Evolutionary conservation across 2,329 filamentous ascomycete species (phyloP).

Genomic region (Alternaria hordeiaustralica): DNA sequence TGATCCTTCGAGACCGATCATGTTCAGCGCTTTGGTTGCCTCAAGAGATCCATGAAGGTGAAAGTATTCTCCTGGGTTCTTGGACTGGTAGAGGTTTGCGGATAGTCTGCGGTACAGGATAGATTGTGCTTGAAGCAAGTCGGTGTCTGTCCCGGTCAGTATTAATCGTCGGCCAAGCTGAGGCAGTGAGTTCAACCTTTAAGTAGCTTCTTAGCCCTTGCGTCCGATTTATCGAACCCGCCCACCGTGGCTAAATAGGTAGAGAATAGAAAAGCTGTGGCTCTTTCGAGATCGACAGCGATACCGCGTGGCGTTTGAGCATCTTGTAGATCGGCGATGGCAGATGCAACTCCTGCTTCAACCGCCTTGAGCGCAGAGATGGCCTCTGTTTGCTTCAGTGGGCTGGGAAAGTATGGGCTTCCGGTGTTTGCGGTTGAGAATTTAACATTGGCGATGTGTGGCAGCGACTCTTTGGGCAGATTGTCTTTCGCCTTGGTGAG

Average conservation of each 20-base stretch:
- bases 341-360: conserved; percentile 66
- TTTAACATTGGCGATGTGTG: conserved; percentile 36
- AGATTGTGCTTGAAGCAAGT: conserved; percentile 73
- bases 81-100: conserved; percentile 74
- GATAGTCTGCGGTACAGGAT: conserved; percentile 74
- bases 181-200: conserved; percentile 42
- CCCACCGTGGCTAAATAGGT: conserved; percentile 64
- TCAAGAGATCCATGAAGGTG: conserved; percentile 79
- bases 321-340: conserved; percentile 63
- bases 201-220: conserved; percentile 56
- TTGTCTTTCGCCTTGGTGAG: conserved; percentile 41
- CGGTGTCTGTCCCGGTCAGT: conserved; percentile 65
- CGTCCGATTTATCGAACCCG: conserved; percentile 53
- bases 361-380: conserved; percentile 64
- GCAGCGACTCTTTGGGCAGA: conserved; percentile 41
- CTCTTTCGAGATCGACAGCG: conserved; percentile 60
- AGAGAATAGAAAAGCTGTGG: conserved; percentile 64
- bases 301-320: conserved; percentile 54
- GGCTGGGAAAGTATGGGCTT: conserved; percentile 51
- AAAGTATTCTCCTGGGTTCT: conserved; percentile 70
- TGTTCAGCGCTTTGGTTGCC: conserved; percentile 70
- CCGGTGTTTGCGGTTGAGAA: conserved; percentile 49
- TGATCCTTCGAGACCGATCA: conserved; percentile 71
- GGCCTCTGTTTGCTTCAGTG: conserved; percentile 62
- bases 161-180: not conserved